Conservation (phyloP, 106 monocot genomes). For the Platanthera zijinensis region DNA sequence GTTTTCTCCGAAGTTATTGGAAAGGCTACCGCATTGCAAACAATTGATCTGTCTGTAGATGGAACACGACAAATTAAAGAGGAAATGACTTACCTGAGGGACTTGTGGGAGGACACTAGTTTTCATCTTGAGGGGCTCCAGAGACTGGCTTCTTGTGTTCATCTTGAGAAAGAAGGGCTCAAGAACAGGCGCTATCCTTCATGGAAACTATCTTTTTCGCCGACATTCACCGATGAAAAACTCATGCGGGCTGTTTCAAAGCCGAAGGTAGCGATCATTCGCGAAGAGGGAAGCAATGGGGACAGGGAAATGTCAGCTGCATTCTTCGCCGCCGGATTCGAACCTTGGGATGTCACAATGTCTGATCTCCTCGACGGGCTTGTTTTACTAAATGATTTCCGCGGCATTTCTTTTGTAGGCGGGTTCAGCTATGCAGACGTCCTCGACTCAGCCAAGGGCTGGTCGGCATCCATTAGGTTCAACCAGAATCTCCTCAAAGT, state of each 20-base stretch:
- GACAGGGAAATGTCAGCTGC: slow-evolving; percentile 95
- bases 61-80: slow-evolving; percentile 48
- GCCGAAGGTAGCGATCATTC: slow-evolving; percentile 87
- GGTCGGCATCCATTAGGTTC: slow-evolving; percentile 89
- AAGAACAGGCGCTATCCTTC: slow-evolving; percentile 46
- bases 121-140: slow-evolving; percentile 81
- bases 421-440: slow-evolving; percentile 99
- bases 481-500: slow-evolving; percentile 50
- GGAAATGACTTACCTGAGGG: slow-evolving; percentile 61
- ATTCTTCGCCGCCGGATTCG: slow-evolving; percentile 86
- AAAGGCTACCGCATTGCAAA: slow-evolving; percentile 35
- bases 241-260: slow-evolving; percentile 27
- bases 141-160: slow-evolving; percentile 73
- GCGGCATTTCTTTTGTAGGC: slow-evolving; percentile 89
- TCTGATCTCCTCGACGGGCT: slow-evolving; percentile 59
- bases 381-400: slow-evolving; percentile 50
- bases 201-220: slow-evolving; percentile 73
- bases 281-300: slow-evolving; percentile 97
- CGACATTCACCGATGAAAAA: slow-evolving; percentile 48
- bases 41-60: slow-evolving; percentile 57
- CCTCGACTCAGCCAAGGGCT: slow-evolving; percentile 87
- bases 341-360: slow-evolving; percentile 94
- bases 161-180: slow-evolving; percentile 72
- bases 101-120: slow-evolving; percentile 91
- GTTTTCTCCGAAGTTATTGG: slow-evolving; percentile 59